phyloP scores from a whole-genome alignment of 225 moss, liverwort and hornwort species.

The Pseudoscleropodium purum region DNA sequence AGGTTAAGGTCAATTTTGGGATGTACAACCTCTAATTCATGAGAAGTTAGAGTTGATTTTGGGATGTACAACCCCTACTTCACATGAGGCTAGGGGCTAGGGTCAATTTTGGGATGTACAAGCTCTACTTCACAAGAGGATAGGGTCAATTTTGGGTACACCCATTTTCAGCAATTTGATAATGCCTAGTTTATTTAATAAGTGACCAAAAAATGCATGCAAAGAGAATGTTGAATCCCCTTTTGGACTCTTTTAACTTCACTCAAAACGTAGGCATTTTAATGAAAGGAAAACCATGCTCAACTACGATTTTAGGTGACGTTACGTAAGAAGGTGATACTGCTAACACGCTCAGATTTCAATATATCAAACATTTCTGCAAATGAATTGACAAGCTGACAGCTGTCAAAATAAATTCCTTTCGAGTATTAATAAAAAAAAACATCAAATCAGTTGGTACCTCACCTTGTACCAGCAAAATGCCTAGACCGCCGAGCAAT shows the following conservation, averaged over 20 bases:
- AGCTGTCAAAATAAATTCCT: neutral
- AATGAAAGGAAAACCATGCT: neutral
- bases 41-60: neutral
- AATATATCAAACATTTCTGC: neutral
- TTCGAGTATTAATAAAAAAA: neutral
- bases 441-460: neutral
- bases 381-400: neutral
- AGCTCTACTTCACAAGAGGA: neutral
- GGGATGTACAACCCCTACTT: neutral
- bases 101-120: neutral
- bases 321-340: neutral
- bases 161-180: neutral
- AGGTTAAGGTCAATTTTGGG: neutral
- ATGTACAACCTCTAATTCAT: neutral
- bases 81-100: neutral
- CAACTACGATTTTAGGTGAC: neutral
- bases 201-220: neutral
- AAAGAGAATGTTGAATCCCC: neutral
- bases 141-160: too few species aligned
- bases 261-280: neutral
- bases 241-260: neutral
- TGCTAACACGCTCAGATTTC: neutral
- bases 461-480: conserved; percentile 91
- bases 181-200: neutral
- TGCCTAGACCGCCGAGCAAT: conserved; percentile 86